Evolutionary conservation across 345 rosid species (phyloP), one percentile per base, ranked within the genome.

Genomic region (Alliaria petiolata): DNA sequence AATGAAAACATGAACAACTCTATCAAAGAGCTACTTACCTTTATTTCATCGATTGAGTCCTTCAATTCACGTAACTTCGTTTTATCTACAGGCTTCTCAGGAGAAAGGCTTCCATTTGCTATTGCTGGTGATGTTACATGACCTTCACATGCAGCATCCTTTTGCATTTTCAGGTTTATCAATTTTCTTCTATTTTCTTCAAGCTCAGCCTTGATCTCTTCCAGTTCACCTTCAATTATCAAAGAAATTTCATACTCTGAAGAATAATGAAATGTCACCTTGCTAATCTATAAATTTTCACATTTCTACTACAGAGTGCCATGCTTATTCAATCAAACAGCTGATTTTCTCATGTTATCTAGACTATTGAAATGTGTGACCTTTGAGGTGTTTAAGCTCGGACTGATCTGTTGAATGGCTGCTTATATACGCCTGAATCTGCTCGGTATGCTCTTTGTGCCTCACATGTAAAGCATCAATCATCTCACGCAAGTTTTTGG

Each of bases 181-280:
- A 91, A 70, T 79, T 89, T 95, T 83, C 98, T 85, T 84, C 93
- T 85, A 75, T 89, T 87, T 70, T 88, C 98, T 84, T 95, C 96
- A 40, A 91, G 93, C 79, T 89, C 92, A 46, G 84, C 83, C 86
- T 85, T 83, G 76, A 65, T 81, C 83, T 95, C 99, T 81, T 95
- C 98, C 74, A 95, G 71, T 80, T 89, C 89, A 75, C 92, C 98
- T 95, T 71, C 63, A 49, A 80, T 46, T 36, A 73, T 36, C 46
- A 77, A 70, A 61, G 73, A 30, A 14, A 78, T 9, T 63, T 25
- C 51, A 72, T 7, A 54, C 28, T 80, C 45, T 69, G 52, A 56
- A 51, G 6, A 69, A 68, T 51, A 40, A 78, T 38, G 7, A 74
- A 33, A 62, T 40, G 45, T 53, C 56, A 67, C n/a, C n/a, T n/a